Percentiles rank a stretch among this genome's conserved stretches.
phyloP scores from a whole-genome alignment of 108 stramenopile genomes.

The Poteriospumella lacustris region DNA sequence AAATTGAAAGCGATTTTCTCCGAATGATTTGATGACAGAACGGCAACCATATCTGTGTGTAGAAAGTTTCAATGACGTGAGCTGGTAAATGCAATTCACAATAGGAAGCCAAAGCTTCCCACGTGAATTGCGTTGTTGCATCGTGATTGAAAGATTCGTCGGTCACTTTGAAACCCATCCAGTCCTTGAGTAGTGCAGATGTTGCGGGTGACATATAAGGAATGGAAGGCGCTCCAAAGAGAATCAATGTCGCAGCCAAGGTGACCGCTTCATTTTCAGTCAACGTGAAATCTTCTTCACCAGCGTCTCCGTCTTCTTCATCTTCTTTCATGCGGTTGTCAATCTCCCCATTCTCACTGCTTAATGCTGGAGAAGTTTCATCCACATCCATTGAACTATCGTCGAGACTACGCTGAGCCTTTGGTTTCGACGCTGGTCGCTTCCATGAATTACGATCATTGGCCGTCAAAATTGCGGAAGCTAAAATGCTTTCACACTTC shows the following conservation, averaged over 20 bases:
- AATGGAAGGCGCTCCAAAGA: background rate
- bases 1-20: background rate
- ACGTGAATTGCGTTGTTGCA: background rate
- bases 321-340: too few species aligned
- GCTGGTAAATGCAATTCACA: background rate
- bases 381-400: too few species aligned
- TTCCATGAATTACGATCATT: too few species aligned
- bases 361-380: too few species aligned
- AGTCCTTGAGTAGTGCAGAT: too few species aligned
- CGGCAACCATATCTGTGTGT: background rate
- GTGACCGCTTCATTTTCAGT: background rate
- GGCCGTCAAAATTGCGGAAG: too few species aligned
- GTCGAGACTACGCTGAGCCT: too few species aligned
- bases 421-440: too few species aligned
- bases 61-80: background rate
- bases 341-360: too few species aligned
- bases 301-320: background rate
- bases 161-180: too few species aligned
- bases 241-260: background rate
- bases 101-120: background rate
- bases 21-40: background rate
- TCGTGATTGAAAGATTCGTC: too few species aligned
- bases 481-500: background rate
- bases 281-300: background rate
- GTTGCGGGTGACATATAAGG: too few species aligned